Percentiles rank a stretch among this genome's conserved stretches.
Conservation (phyloP, 768 basidiomycete genomes). For the Psilocybe subaeruginosa region DNA sequence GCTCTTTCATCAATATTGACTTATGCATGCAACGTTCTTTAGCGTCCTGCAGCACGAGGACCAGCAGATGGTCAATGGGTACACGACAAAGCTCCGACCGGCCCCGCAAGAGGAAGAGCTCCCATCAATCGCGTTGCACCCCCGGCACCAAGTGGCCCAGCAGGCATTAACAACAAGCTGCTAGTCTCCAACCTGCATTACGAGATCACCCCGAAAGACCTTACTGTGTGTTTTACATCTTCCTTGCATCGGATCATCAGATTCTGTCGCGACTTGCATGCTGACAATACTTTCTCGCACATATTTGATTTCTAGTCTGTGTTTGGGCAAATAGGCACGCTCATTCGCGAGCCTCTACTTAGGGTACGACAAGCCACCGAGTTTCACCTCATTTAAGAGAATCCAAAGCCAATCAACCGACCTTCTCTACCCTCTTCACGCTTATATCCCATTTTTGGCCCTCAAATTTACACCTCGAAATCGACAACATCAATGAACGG, state of each 20-base stretch:
- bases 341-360: constrained; percentile 90
- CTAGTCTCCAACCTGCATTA: constrained; percentile 90
- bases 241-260: neutral
- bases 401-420: constrained; percentile 55
- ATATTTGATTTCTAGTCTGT: constrained; percentile 58
- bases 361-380: constrained; percentile 85
- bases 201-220: constrained; percentile 86
- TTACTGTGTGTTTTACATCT: constrained; percentile 61
- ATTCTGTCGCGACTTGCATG: neutral
- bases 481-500: constrained; percentile 10
- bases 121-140: constrained; percentile 24
- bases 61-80: constrained; percentile 70
- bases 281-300: neutral
- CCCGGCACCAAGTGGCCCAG: constrained; percentile 27
- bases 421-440: constrained; percentile 36
- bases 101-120: constrained; percentile 31
- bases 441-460: constrained; percentile 38
- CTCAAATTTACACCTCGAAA: constrained; percentile 25
- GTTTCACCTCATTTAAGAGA: constrained; percentile 55
- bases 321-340: constrained; percentile 91
- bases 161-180: constrained; percentile 55
- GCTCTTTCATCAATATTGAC: neutral
- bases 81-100: constrained; percentile 72
- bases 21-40: neutral
- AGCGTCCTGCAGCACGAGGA: constrained; percentile 57